Percentiles rank a stretch among this genome's conserved stretches.
Evolutionary conservation across 495 filamentous ascomycete species (phyloP).

Genomic region (Neurospora sp.): DNA sequence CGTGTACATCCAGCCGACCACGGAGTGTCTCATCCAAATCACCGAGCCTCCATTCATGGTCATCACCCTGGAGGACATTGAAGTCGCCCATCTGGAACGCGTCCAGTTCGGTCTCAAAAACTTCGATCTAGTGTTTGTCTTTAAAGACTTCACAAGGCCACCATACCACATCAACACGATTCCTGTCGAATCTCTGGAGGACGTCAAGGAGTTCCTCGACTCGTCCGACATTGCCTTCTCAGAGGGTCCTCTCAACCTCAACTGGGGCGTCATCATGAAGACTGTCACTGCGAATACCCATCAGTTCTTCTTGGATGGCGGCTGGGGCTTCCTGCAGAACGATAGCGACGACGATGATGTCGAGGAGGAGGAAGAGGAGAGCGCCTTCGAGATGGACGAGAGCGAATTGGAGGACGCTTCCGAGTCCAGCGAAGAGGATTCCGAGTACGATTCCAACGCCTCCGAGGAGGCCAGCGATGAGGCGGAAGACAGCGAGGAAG

Average conservation of each 20-base stretch:
- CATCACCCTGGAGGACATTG: slow-evolving; percentile 88
- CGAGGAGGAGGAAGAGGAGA: slow-evolving; percentile 73
- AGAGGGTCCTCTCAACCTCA: slow-evolving; percentile 93
- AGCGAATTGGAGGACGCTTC: slow-evolving; percentile 69
- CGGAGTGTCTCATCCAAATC: slow-evolving; percentile 95
- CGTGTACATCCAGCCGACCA: slow-evolving; percentile 89
- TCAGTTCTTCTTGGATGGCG: slow-evolving; percentile 88
- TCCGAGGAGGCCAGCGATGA: slow-evolving; percentile 65
- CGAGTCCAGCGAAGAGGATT: slow-evolving; percentile 78
- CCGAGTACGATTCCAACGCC: slow-evolving; percentile 86
- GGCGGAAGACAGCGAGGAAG: slow-evolving; percentile 55
- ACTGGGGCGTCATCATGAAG: slow-evolving; percentile 99
- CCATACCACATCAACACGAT: slow-evolving; percentile 97
- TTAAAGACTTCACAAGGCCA: slow-evolving; percentile 84
- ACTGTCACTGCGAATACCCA: slow-evolving; percentile 90
- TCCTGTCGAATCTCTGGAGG: slow-evolving; percentile 86
- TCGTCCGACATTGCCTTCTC: slow-evolving; percentile 87
- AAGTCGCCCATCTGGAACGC: slow-evolving; percentile 91
- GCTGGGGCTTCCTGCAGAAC: slow-evolving; percentile 85
- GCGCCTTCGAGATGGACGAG: slow-evolving; percentile 80
- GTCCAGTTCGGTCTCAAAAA: slow-evolving; percentile 99
- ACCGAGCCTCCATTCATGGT: slow-evolving; percentile 96
- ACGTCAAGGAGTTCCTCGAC: slow-evolving; percentile 97
- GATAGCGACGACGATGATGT: slow-evolving; percentile 82
- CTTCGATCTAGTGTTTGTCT: slow-evolving; percentile 95